phyloP scores from a whole-genome alignment of 371 early-diverging fungal species.

The Rhizopus sp. region DNA sequence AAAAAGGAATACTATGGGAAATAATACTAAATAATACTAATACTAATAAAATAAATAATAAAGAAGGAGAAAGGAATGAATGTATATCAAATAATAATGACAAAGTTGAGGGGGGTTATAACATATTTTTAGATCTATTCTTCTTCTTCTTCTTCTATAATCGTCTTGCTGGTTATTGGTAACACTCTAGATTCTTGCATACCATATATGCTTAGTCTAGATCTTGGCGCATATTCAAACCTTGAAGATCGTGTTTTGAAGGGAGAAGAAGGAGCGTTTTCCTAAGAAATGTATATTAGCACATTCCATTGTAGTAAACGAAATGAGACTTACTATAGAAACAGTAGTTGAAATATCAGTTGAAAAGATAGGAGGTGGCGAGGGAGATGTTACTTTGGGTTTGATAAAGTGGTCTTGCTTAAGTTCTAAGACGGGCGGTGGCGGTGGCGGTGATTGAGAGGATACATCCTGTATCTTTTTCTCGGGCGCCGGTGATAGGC shows the following conservation, averaged over 20 bases:
- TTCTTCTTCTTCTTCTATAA: constrained; percentile 72
- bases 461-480: background rate
- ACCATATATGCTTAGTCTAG: constrained; percentile 40
- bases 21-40: no score
- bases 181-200: constrained; percentile 37
- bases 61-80: background rate
- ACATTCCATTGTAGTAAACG: background rate
- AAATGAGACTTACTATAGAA: no score
- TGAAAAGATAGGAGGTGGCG: no score
- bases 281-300: background rate
- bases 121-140: constrained; percentile 25
- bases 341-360: no score
- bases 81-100: background rate
- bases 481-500: background rate
- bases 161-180: constrained; percentile 58
- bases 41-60: no score
- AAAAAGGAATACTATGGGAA: background rate
- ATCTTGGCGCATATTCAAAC: constrained; percentile 40
- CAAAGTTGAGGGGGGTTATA: background rate
- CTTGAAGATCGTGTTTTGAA: constrained; percentile 12
- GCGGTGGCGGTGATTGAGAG: no score
- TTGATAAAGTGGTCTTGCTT: no score
- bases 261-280: background rate
- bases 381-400: no score
- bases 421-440: no score